Evolutionary conservation across 495 filamentous ascomycete species (phyloP).

Genomic region (Penicillium canariense): DNA sequence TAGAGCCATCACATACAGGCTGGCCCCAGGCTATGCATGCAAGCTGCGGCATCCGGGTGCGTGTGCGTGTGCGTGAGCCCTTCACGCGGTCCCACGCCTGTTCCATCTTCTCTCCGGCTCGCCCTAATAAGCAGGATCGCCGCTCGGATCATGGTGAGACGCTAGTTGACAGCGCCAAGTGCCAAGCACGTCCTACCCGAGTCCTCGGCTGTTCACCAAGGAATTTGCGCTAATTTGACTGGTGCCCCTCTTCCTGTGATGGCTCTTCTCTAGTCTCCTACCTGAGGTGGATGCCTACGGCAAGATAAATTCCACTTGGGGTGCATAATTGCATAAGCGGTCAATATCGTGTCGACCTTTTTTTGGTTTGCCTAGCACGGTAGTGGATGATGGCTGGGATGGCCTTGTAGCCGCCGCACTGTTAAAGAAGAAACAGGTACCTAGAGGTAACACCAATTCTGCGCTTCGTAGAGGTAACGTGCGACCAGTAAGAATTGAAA

Average conservation of each 20-base stretch:
- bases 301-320: background rate
- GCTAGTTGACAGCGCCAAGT: constrained; percentile 1
- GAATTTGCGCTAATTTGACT: background rate
- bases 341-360: too few species aligned
- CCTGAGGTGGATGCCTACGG: background rate
- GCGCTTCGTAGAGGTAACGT: too few species aligned
- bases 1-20: background rate
- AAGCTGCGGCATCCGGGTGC: background rate
- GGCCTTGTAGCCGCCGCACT: too few species aligned
- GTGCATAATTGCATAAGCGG: too few species aligned
- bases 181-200: constrained; percentile 5
- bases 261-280: background rate
- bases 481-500: too few species aligned
- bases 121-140: background rate
- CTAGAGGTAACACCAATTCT: too few species aligned
- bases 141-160: background rate
- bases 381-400: too few species aligned
- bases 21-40: background rate
- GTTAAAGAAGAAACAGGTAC: too few species aligned
- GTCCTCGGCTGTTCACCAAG: background rate
- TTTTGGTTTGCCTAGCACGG: too few species aligned
- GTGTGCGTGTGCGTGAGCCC: background rate
- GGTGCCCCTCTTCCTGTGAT: background rate
- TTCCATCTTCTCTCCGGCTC: background rate
- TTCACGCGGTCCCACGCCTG: constrained; percentile 1